Base-by-base conservation (phyloP, 2,329 filamentous ascomycete genomes). In the Botryotinia convoluta region DNA sequence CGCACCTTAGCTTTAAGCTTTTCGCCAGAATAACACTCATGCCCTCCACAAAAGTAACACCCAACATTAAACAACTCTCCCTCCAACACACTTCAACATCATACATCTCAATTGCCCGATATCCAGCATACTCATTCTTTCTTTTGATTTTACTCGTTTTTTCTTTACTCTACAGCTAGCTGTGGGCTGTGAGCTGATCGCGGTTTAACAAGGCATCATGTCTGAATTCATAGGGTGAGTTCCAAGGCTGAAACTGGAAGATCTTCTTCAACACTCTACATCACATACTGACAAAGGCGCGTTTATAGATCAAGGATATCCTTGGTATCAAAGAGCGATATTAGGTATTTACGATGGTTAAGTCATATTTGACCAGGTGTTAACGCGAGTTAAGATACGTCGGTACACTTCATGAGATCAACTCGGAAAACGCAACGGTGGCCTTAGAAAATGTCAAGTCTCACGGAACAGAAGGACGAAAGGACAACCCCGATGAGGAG, bases 401-500 rank as follows among this genome's bases (percentile, higher is more conserved):
- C 81, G 96, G 96, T 78, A 95, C 93, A 72, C 90, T 99, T 70
- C 94, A 98, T 85, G 93, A 98, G 83, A 99, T 99, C 88, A 98
- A 98, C 84, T 97, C 95, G 75, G 95, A 97, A 83, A 93, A 94
- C 79, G 97, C 95, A 64, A 98, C 96, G 77, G 97, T 99, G 80
- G 97, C 96, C 60, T 90, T 99, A 77, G 95, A 99, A 82, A 95
- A 97, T 88, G 96, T 99, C 82, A 90, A 91, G 76, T 98, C 95
- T 5, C 97, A 92, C 81, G 96, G 96, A 78, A 98, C 96, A 44
- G 96, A 99, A 85, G 95, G 94, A 73, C 93, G 96, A 77, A 92
- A 91, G 81, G 89, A 87, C 77, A 90, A 91, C 78, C 91, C 92
- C 29, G 89, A 91, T 29, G 93, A 97, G 76, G 95, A 97, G 84